These are phyloP conservation scores for Cercospora janseana DNA, from an alignment of 2,329 filamentous ascomycete genomes.

Conservation along the genomic window DNA sequence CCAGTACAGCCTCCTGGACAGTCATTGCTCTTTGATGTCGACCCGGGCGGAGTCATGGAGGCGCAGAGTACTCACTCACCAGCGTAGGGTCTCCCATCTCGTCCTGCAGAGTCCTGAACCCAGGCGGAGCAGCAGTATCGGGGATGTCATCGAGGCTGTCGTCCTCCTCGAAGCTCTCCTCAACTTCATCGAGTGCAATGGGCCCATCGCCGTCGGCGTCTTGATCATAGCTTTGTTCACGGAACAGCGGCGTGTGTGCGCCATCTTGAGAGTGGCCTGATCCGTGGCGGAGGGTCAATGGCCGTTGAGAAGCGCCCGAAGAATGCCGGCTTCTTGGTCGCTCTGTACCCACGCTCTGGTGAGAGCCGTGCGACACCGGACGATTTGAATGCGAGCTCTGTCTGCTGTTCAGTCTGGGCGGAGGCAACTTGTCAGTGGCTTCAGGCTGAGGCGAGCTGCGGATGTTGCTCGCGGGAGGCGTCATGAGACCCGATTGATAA, in stretches of 20 bases:
- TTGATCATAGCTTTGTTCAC: conserved; percentile 57
- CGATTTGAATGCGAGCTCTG: conserved; percentile 15
- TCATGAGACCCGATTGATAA: conserved; percentile 78
- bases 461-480: conserved; percentile 75
- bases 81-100: conserved; percentile 19
- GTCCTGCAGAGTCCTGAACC: conserved; percentile 18
- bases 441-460: conserved; percentile 58
- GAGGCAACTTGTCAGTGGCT: conserved; percentile 24
- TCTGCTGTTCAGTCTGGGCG: conserved; percentile 27
- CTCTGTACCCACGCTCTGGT: conserved; percentile 13
- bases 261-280: conserved; percentile 30
- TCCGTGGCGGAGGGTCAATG: conserved; percentile 14
- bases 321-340: conserved; percentile 9
- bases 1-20: conserved; percentile 5
- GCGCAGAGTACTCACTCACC: conserved; percentile 5
- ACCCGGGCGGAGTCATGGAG: conserved; percentile 11
- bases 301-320: conserved; percentile 6
- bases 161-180: conserved; percentile 51
- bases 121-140: conserved; percentile 15
- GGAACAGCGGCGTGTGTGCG: conserved; percentile 55
- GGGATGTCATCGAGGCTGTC: conserved; percentile 36
- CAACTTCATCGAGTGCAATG: conserved; percentile 29
- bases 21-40: conserved; percentile 10
- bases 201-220: conserved; percentile 56
- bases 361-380: conserved; percentile 12